Evolutionary conservation across 768 basidiomycete genomes (phyloP), one percentile per base, ranked within the genome.

Genomic region (Fistulinella prunicolor): DNA sequence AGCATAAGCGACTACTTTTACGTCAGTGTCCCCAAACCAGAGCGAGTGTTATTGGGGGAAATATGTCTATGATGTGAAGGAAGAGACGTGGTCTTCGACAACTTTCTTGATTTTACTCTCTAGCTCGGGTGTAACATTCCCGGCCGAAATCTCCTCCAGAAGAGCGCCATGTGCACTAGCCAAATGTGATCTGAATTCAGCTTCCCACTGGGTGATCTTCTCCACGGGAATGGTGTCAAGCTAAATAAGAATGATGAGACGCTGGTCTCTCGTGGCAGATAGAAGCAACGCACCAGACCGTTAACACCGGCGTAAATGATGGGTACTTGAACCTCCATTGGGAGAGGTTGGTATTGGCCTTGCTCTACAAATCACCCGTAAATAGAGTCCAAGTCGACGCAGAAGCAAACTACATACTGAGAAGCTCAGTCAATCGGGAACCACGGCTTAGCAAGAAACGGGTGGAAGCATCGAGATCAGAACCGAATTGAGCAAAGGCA

Each of bases 251-350:
- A 10, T 32, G 8, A 28, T 21, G 24, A 61, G 23, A 50, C 8
- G 38, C 20, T 14, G 21, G 23, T n/a, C 35, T 17, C 19, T n/a
- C 1, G n/a, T 12, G 1, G 13, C 23, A 48, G 10, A 34, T 2
- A 14, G 26, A 22, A 32, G 17, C 12, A 5, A 79, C 86, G 59
- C 68, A 88, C 86, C 55, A 96, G 83, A 91, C 96, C 96, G 74
- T 98, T 94, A 62, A 99, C 96, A 84, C 95, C 95, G 58, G 95
- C 96, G 70, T 95, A 97, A 77, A 98, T 94, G 70, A 97, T 91
- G 58, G 95, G 95, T 54, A 96, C 95, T 80, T 96, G 94, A 56
- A 97, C 75, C 76, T 98, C 95, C 71, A 89, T 94, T 35, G 94
- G 72, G 64, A 97, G 74, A 46, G 93, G 91, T 70, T 94, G 88